Evolutionary conservation across 352 stramenopile species (phyloP).

Genomic region (Phytophthora europaea): DNA sequence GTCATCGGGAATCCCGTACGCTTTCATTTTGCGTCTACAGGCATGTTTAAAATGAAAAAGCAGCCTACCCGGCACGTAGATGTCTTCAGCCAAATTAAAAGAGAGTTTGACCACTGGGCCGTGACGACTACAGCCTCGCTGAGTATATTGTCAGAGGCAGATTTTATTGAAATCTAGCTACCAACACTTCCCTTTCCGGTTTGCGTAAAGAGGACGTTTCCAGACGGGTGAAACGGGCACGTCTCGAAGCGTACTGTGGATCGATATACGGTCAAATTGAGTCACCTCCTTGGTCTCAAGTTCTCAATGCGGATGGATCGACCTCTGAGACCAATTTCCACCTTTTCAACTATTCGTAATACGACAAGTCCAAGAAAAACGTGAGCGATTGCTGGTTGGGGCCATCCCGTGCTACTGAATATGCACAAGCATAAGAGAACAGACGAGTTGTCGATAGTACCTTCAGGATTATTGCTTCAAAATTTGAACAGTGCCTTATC

Average conservation of each 20-base stretch:
- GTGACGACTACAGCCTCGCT: neutral
- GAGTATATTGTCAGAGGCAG: neutral
- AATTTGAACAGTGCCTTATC: conserved; percentile 13
- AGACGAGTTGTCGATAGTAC: conserved; percentile 11
- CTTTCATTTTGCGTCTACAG: no score
- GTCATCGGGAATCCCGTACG: no score
- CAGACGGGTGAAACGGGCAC: neutral
- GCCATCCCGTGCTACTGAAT: conserved; percentile 1
- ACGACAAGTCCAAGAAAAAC: neutral
- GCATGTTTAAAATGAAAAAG: no score
- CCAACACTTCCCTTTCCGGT: neutral
- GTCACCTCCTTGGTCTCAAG: neutral
- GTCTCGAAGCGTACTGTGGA: neutral
- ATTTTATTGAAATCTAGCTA: neutral
- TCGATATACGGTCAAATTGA: neutral
- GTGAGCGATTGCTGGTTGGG: conserved; percentile 1
- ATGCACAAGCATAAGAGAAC: conserved; percentile 9
- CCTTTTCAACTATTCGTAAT: neutral
- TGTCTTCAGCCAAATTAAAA: neutral
- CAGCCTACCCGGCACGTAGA: neutral
- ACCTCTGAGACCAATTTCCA: neutral
- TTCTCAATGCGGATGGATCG: neutral
- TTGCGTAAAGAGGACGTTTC: neutral
- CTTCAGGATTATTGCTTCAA: neutral
- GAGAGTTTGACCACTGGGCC: neutral